Percentiles rank a stretch among this genome's conserved stretches.
These are phyloP conservation scores for Boletus rufocinnamomeus DNA, from an alignment of 768 basidiomycete genomes.

Conservation along the genomic window DNA sequence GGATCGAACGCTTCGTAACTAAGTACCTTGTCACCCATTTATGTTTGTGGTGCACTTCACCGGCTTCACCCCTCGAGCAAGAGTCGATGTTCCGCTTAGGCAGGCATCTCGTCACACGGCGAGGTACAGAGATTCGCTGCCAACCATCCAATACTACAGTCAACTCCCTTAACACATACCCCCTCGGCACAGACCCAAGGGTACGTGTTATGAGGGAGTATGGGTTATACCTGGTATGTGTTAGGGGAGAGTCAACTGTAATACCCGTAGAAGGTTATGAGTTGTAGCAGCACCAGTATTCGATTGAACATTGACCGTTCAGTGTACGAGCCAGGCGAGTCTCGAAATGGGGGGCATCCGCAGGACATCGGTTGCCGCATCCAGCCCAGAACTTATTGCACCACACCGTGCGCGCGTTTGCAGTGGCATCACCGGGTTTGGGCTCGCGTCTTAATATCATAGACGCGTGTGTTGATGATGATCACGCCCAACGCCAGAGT, in stretches of 20 bases:
- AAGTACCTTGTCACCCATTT: background rate
- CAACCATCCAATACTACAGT: background rate
- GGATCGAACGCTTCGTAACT: background rate
- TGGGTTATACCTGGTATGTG: too few species aligned
- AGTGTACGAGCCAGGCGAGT: slow-evolving; percentile 10
- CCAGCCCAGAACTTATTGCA: slow-evolving; percentile 14
- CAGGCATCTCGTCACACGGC: background rate
- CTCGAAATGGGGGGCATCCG: slow-evolving; percentile 12
- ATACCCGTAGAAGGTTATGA: background rate
- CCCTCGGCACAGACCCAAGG: too few species aligned
- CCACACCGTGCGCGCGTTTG: slow-evolving; percentile 1
- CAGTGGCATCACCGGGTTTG: background rate
- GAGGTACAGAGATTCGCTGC: background rate
- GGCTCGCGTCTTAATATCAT: background rate
- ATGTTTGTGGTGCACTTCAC: background rate
- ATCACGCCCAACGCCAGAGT: too few species aligned
- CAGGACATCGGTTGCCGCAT: slow-evolving; percentile 6
- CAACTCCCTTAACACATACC: too few species aligned
- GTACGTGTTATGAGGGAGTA: too few species aligned
- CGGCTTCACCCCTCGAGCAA: too few species aligned
- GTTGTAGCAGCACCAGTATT: slow-evolving; percentile 15
- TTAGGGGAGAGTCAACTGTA: too few species aligned
- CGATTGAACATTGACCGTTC: background rate
- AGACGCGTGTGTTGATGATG: too few species aligned
- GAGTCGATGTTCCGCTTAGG: background rate